Evolutionary conservation across 805 yeast species (phyloP), one percentile per base, ranked within the genome.

Genomic region (Jamesozyma lodderae): DNA sequence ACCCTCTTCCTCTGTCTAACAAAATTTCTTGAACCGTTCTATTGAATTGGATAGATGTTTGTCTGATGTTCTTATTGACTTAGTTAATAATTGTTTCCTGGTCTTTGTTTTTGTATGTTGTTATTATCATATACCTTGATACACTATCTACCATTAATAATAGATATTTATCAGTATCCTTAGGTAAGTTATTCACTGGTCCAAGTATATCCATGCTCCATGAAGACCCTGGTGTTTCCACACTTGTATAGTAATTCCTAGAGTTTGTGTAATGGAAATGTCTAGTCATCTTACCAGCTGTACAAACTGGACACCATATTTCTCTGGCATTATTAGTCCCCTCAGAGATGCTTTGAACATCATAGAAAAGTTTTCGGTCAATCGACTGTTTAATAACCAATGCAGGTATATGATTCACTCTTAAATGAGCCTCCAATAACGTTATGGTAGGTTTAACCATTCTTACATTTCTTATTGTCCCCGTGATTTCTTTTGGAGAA

Each of bases 71-170:
- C 9, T 27, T 38, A 5, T 19, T 28, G 4, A 37, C 27, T 28
- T 41, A 41, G 2, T 10, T 10, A n/a, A 14, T 18, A 6, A 41
- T 31, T 14, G 19, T 15, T 1, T 21, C 22, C 14, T 25, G 5
- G 6, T 24, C 35, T 19, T 37, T 42, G 7, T n/a, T 3, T 10
- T 13, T 16, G 16, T 40, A 43, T 1, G 37, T 30, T 3, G 32
- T 26, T 5, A 27, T 16, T 5, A 41, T 33, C 14, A 35, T 17
- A 25, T 28, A 38, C n/a, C 44, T 19, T 19, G 42, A 37, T 3
- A 41, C 35, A 31, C 23, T 41, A 33, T 41, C 47, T 10, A 43
- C 41, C 38, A 41, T 43, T 8, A 42, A 2, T 15, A 42, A 13
- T 31, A 42, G 19, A 24, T 31, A 42, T 14, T 25, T 32, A 9